These are phyloP conservation scores for Arthroderma uncinatum DNA, from an alignment of 2,329 filamentous ascomycete species.

Conservation along the genomic window DNA sequence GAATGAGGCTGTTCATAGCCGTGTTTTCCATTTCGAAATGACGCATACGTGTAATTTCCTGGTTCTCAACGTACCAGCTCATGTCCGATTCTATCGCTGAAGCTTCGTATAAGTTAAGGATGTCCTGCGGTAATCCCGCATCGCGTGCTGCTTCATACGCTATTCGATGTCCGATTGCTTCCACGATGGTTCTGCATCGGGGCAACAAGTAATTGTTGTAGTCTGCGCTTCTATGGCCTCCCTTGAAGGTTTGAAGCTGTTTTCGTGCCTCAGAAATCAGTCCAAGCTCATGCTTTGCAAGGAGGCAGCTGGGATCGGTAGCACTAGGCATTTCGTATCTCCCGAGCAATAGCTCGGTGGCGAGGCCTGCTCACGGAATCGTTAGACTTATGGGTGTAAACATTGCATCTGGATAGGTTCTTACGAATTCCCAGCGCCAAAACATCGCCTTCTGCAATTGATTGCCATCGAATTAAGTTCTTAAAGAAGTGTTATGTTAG, in stretches of 20 bases:
- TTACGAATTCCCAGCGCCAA: conserved; percentile 3
- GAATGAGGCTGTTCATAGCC: conserved; percentile 1
- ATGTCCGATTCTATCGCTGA: neutral
- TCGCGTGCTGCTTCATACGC: conserved; percentile 1
- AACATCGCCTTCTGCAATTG: conserved; percentile 4
- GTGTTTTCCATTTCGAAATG: conserved; percentile 1
- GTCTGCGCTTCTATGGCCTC: conserved; percentile 4
- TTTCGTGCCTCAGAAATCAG: neutral
- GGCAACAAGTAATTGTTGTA: conserved; percentile 5
- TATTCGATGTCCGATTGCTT: conserved; percentile 8
- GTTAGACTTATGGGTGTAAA: neutral
- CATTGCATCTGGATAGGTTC: neutral
- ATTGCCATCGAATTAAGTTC: neutral
- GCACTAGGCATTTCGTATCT: neutral
- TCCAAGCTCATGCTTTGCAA: neutral
- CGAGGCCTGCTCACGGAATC: neutral
- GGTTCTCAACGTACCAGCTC: conserved; percentile 1
- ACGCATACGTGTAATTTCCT: neutral
- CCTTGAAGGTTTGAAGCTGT: neutral
- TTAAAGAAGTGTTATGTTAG: neutral
- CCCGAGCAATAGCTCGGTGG: conserved; percentile 1
- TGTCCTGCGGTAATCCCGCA: neutral
- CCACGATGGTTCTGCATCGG: neutral
- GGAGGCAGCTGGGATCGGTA: neutral
- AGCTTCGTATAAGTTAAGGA: neutral